phyloP scores from a whole-genome alignment of 2,329 filamentous ascomycete species.

The Xylaria sp. region DNA sequence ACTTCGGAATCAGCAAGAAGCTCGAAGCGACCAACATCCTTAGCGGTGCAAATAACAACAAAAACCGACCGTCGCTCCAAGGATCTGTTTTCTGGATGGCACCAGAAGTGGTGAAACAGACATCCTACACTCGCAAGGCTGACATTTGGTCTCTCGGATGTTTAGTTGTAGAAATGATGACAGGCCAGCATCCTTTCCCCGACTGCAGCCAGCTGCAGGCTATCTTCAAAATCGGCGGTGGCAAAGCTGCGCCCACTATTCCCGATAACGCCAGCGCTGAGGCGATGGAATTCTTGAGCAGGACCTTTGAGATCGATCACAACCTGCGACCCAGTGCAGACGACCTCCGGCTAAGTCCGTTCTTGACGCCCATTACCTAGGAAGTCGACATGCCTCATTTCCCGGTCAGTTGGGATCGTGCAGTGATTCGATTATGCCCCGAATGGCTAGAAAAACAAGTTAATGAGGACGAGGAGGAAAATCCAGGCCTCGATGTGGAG shows the following conservation, averaged over 20 bases:
- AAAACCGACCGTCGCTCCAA: constrained; percentile 82
- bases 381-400: constrained; percentile 43
- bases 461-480: constrained; percentile 30
- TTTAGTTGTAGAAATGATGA: constrained; percentile 99
- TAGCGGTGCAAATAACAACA: constrained; percentile 72
- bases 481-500: constrained; percentile 18
- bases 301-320: constrained; percentile 96
- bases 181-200: constrained; percentile 93
- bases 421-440: constrained; percentile 27
- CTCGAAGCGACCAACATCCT: constrained; percentile 91
- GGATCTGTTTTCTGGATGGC: constrained; percentile 99
- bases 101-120: constrained; percentile 97
- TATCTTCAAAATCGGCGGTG: constrained; percentile 97
- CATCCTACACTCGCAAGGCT: constrained; percentile 96
- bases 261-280: constrained; percentile 88
- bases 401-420: constrained; percentile 36
- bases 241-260: constrained; percentile 86
- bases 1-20: constrained; percentile 98
- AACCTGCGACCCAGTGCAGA: constrained; percentile 91
- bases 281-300: constrained; percentile 81
- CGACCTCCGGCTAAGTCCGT: constrained; percentile 84
- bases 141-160: constrained; percentile 99
- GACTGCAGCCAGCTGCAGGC: constrained; percentile 97
- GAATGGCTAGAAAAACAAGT: constrained; percentile 28
- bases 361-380: constrained; percentile 77